Percentiles rank a stretch among this genome's conserved stretches.
phyloP scores from a whole-genome alignment of 2,329 filamentous ascomycete genomes.

The Tympanopsis confertula region DNA sequence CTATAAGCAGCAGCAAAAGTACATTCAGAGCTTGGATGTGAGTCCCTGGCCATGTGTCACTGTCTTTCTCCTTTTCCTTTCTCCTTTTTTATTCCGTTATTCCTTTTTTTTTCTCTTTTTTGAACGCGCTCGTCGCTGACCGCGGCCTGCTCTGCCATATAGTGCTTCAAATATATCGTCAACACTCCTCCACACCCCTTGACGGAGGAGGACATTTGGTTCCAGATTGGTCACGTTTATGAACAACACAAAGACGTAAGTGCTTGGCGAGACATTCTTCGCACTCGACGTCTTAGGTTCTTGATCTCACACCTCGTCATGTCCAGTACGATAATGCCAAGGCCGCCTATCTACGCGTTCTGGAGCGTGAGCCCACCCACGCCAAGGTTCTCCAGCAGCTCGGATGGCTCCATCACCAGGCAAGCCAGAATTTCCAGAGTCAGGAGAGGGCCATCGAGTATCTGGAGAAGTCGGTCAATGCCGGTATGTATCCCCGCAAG shows the following conservation, averaged over 20 bases:
- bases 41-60: constrained; percentile 12
- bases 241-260: constrained; percentile 97
- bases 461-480: constrained; percentile 87
- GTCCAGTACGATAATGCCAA: constrained; percentile 82
- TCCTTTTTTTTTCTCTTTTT: too few species aligned
- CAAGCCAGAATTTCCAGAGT: constrained; percentile 79
- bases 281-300: constrained; percentile 8
- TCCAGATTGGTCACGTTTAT: constrained; percentile 97
- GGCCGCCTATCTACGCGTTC: constrained; percentile 78
- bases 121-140: not conserved
- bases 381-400: constrained; percentile 97
- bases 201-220: constrained; percentile 98
- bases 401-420: constrained; percentile 94
- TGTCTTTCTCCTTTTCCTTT: too few species aligned
- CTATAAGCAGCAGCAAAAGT: constrained; percentile 97
- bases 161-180: constrained; percentile 99
- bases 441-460: constrained; percentile 97
- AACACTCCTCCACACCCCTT: constrained; percentile 81
- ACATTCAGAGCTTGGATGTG: constrained; percentile 81
- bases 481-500: constrained; percentile 46
- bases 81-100: too few species aligned
- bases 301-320: constrained; percentile 15
- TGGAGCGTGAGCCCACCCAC: constrained; percentile 89
- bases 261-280: constrained; percentile 9
- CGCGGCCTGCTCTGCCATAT: constrained; percentile 1